Conservation (phyloP, 2,329 filamentous ascomycete genomes). For the Alternaria sp. region DNA sequence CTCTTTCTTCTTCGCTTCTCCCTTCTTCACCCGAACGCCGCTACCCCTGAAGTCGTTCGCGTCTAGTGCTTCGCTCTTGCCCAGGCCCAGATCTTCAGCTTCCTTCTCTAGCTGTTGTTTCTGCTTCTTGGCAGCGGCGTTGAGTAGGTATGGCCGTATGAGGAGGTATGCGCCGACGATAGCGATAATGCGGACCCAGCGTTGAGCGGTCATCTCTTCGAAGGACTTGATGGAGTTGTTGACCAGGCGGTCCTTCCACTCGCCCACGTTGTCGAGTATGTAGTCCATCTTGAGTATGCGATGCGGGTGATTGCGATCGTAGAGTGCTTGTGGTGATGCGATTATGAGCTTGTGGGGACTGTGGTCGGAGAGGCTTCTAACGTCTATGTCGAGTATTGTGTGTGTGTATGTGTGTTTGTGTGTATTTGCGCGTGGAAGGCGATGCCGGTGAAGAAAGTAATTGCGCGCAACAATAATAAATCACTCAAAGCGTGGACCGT, state of each 20-base stretch:
- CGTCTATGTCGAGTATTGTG: neutral
- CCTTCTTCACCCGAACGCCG: slow-evolving; percentile 35
- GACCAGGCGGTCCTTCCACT: slow-evolving; percentile 49
- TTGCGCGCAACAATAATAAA: slow-evolving; percentile 14
- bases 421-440: neutral
- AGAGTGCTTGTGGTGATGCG: neutral
- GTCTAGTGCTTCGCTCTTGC: slow-evolving; percentile 41
- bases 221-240: slow-evolving; percentile 56
- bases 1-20: slow-evolving; percentile 58
- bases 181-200: slow-evolving; percentile 73
- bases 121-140: slow-evolving; percentile 69
- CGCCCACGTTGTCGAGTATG: slow-evolving; percentile 37
- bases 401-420: neutral
- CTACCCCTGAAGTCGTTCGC: slow-evolving; percentile 48
- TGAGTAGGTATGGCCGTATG: slow-evolving; percentile 75
- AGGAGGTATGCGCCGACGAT: slow-evolving; percentile 78
- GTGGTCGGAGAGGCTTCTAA: neutral
- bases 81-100: slow-evolving; percentile 51
- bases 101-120: slow-evolving; percentile 68
- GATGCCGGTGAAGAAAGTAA: slow-evolving; percentile 5
- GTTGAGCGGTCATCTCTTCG: slow-evolving; percentile 54
- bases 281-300: slow-evolving; percentile 26
- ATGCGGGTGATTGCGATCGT: slow-evolving; percentile 1
- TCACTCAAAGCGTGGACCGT: slow-evolving; percentile 20
- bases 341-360: neutral